These are phyloP conservation scores for Mycosarcoma maydis DNA, from an alignment of 1,284 basidiomycete species.

Conservation along the genomic window DNA sequence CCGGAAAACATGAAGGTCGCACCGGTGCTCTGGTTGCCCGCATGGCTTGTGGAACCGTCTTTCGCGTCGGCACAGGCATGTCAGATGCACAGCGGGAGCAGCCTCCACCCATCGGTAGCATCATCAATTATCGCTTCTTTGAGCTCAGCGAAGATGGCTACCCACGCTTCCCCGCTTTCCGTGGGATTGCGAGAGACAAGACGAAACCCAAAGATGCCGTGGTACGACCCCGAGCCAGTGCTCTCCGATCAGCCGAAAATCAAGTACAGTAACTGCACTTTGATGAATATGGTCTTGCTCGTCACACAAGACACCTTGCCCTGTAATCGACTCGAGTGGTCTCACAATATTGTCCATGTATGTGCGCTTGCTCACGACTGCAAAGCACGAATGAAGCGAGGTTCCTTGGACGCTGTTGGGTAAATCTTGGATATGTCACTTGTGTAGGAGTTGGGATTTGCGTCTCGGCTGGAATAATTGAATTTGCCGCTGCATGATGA, in stretches of 20 bases:
- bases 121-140: constrained; percentile 75
- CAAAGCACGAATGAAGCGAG: too few relatives aligned
- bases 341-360: too few relatives aligned
- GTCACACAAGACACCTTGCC: too few relatives aligned
- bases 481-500: neutral
- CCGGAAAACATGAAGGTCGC: constrained; percentile 72
- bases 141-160: constrained; percentile 72
- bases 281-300: neutral
- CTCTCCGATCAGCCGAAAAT: constrained; percentile 8
- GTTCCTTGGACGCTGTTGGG: too few relatives aligned
- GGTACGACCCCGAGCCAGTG: constrained; percentile 31
- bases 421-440: too few relatives aligned
- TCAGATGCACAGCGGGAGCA: constrained; percentile 49
- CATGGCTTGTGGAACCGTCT: constrained; percentile 73
- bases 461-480: too few relatives aligned
- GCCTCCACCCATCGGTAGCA: constrained; percentile 71
- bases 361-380: too few relatives aligned
- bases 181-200: constrained; percentile 70
- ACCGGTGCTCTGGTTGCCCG: constrained; percentile 74
- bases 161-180: constrained; percentile 74
- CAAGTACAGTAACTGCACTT: neutral
- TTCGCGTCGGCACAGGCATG: constrained; percentile 62
- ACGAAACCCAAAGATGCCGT: constrained; percentile 47
- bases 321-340: too few relatives aligned
- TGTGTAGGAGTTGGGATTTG: too few relatives aligned